Evolutionary conservation across 1,139 yeast genomes (phyloP), one percentile per base, ranked within the genome.

Genomic region (Zygosaccharomyces pseudobailii): DNA sequence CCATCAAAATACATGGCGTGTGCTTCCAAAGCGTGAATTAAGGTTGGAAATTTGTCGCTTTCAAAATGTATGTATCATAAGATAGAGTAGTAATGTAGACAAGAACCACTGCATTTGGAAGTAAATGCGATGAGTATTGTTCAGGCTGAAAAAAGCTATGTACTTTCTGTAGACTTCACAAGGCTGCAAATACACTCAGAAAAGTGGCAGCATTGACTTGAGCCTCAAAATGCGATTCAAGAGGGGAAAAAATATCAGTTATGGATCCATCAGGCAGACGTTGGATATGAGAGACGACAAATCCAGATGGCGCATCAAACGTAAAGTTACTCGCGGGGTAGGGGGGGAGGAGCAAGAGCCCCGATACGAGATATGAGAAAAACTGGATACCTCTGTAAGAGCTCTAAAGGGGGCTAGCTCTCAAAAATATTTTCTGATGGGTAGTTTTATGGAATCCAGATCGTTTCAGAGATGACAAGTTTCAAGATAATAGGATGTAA

Each of bases 1-100:
- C 47, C 8, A 45, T 45, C 3, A 45, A 45, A 20, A 45, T 45
- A 17, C 47, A 45, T 34, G 45, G 41, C 6, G 33, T 45, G 47
- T 45, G 47, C 45, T 45, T 45, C 23, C 42, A 45, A 41, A 36
- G 47, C 27, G 45, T 27, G 22, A 24, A 40, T 21, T 35, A 45
- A 24, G 47, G 45, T 10, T 27, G 41, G 41, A 45, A 44, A 19
- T 45, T 45, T 40, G 47, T 45, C 5, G 41, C 45, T 8, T 41
- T 45, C 35, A 45, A 35, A 45, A 45, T n/a, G 41, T 35, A 22
- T 45, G 8, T 40, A 40, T 35, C 38, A 45, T 22, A 41, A 36
- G 22, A 45, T 45, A 33, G 47, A 41, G 30, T 40, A 30, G 23
- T 45, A 45, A 45, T 45, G 45, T 19, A 3, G 41, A 7, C 47